Percentiles rank a stretch among this genome's conserved stretches.
phyloP scores from a whole-genome alignment of 441 rosid genomes.

The California macrophylla region DNA sequence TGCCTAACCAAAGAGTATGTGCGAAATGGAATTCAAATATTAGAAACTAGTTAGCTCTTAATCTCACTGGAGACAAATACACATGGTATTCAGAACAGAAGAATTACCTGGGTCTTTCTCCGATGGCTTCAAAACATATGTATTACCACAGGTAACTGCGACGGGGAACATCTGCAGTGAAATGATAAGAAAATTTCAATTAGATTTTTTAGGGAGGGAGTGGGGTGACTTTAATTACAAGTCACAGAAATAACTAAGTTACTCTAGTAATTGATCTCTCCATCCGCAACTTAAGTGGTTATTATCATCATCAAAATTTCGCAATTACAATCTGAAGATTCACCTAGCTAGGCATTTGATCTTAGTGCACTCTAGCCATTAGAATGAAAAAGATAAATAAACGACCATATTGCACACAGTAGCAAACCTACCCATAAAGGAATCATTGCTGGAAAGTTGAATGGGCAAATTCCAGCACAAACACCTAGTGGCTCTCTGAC shows the following conservation, averaged over 20 bases:
- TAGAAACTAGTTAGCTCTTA: neutral
- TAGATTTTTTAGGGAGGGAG: too few relatives aligned
- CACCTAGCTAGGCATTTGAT: neutral
- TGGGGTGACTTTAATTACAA: neutral
- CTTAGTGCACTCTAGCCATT: neutral
- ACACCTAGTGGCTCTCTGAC: conserved; percentile 86
- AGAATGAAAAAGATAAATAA: neutral
- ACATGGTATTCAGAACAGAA: neutral
- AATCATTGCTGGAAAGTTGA: conserved; percentile 96
- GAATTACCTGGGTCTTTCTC: conserved; percentile 86
- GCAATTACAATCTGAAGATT: neutral
- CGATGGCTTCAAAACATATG: conserved; percentile 81
- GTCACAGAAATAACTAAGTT: neutral
- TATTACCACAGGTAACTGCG: conserved; percentile 87
- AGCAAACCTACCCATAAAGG: conserved; percentile 69
- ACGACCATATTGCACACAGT: neutral
- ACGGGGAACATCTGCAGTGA: conserved; percentile 81
- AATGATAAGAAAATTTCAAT: neutral
- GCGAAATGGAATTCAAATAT: neutral
- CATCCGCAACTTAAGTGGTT: neutral
- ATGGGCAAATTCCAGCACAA: conserved; percentile 92
- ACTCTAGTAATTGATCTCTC: neutral
- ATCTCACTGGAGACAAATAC: neutral
- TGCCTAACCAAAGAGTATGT: neutral
- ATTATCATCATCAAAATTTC: neutral